Conservation (phyloP, 371 early-diverging fungal species). For the Mucor lusitanicus region DNA sequence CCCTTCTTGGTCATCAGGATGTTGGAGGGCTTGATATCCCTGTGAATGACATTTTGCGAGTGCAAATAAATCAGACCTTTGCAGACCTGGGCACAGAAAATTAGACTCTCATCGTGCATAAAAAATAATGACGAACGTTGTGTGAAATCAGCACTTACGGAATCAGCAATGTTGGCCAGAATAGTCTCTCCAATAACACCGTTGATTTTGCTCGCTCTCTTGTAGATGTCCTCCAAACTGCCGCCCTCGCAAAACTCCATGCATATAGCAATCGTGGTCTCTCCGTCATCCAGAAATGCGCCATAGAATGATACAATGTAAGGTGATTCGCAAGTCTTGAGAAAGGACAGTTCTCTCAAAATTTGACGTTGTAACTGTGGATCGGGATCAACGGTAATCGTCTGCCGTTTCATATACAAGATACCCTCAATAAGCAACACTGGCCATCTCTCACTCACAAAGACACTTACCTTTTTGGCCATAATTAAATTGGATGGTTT, state of each 20-base stretch:
- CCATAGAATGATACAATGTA: conserved; percentile 94
- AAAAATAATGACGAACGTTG: not conserved
- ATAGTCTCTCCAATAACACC: conserved; percentile 78
- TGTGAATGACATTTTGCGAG: conserved; percentile 82
- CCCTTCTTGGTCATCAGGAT: conserved; percentile 84
- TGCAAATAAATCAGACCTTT: conserved; percentile 79
- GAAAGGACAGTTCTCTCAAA: conserved; percentile 84
- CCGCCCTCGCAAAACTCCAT: conserved; percentile 95
- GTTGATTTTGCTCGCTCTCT: conserved; percentile 60
- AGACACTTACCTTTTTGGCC: conserved; percentile 82
- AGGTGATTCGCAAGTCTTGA: conserved; percentile 86
- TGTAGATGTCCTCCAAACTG: conserved; percentile 79
- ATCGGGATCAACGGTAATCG: conserved; percentile 67
- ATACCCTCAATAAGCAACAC: not conserved
- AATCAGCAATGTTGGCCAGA: conserved; percentile 76
- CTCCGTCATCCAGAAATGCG: conserved; percentile 87
- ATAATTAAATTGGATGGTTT: conserved; percentile 76
- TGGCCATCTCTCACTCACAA: not conserved
- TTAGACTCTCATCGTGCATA: not conserved
- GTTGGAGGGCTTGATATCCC: conserved; percentile 93
- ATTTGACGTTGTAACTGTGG: conserved; percentile 79
- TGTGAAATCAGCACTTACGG: conserved; percentile 44
- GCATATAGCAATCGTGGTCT: conserved; percentile 84
- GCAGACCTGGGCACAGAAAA: conserved; percentile 49
- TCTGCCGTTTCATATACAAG: conserved; percentile 35